phyloP scores from a whole-genome alignment of 2,329 filamentous ascomycete species.

The Beauveria caledonica region DNA sequence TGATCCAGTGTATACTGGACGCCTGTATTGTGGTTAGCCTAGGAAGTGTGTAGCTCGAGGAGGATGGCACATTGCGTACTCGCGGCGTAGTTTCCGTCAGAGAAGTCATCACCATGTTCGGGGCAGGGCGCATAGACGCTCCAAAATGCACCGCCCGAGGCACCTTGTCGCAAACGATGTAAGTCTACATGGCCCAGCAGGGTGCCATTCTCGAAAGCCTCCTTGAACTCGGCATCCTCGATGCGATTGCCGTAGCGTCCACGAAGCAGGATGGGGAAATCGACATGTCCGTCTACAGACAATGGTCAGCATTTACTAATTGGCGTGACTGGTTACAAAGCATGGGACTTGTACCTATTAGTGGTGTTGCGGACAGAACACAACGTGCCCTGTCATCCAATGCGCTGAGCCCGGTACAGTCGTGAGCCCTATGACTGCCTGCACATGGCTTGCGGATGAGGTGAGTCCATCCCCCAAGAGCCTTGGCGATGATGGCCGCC shows the following conservation, averaged over 20 bases:
- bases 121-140: slow-evolving; percentile 78
- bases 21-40: slow-evolving; percentile 27
- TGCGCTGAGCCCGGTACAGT: background rate
- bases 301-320: background rate
- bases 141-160: slow-evolving; percentile 86
- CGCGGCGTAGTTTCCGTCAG: slow-evolving; percentile 59
- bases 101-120: slow-evolving; percentile 61
- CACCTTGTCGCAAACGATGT: slow-evolving; percentile 61
- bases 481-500: background rate
- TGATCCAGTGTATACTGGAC: slow-evolving; percentile 64
- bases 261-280: slow-evolving; percentile 70
- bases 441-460: background rate
- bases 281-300: slow-evolving; percentile 73
- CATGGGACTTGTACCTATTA: background rate
- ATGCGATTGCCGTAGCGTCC: slow-evolving; percentile 66
- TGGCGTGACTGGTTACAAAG: background rate
- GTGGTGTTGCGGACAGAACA: slow-evolving; percentile 2
- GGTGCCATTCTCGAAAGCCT: slow-evolving; percentile 63
- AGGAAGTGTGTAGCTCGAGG: background rate
- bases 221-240: slow-evolving; percentile 63
- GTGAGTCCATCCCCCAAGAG: background rate
- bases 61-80: slow-evolving; percentile 36
- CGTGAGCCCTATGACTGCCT: too few species aligned
- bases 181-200: slow-evolving; percentile 69
- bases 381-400: background rate